Base-by-base conservation (phyloP, 768 basidiomycete genomes). In the Podaxis sp. region DNA sequence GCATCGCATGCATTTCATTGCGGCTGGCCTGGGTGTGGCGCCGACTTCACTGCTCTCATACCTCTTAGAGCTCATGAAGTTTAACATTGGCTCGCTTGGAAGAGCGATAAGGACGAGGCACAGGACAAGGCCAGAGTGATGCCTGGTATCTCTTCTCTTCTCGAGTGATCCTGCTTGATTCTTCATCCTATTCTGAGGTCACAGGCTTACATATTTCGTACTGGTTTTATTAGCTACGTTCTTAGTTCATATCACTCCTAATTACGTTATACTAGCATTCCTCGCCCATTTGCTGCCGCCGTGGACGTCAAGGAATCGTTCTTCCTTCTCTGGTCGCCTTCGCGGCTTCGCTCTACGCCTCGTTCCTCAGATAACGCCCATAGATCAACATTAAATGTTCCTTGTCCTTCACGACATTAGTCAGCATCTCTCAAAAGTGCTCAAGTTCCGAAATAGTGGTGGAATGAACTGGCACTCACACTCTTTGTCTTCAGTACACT, bases 331-430 rank as follows among this genome's bases (percentile, higher is more conserved):
- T 75, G 12, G 78, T 79, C 4, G 83, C 84, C 64, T 82, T 83
- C 0, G 84, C 84, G 33, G 77, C 79, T 56, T 82, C 82, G 63
- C 82, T 81, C 69, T 83, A 78, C 2, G 84, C 80, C 65, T 86
- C 83, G 66, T 88, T 79, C 7, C 79, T 78, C 46, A 88, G 73
- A 69, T 86, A 88, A 3, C 85, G 79, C 7, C 75, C 80, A 63
- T 83, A 84, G 1, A 87, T 81, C 54, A 77, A 77, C 3, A 73
- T 71, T 50, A 81, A 78, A 67, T 86, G 79, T 51, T 75, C 68
- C 28, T 64, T 63, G 37, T 65, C 53, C 70, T 71, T 52, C 38
- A 44, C 37, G n/a, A n/a, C 15, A n/a, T 20, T 3, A 11, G 48
- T 49, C 48, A 49, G 41, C 41, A n/a, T 44, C 41, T 44, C 41